Evolutionary conservation across 73 alveolate genomes (phyloP).

Genomic region (Symbiodinium pilosum): DNA sequence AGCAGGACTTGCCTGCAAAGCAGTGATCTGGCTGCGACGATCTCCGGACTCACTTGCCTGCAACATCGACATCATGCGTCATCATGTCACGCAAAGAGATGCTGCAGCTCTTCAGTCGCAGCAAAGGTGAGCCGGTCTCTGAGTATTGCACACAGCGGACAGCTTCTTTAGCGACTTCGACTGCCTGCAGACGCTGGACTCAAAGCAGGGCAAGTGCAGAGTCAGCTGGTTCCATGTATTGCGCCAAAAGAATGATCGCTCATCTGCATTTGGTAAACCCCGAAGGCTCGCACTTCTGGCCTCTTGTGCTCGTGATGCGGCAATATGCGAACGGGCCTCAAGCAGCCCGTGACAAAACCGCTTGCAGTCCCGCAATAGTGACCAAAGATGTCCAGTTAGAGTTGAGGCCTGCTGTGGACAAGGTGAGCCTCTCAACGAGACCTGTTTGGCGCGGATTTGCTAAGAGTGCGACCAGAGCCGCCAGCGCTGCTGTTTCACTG

Average conservation of each 20-base stretch:
- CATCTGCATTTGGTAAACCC: too few species aligned
- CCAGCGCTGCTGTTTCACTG: conserved; percentile 68
- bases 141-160: conserved; percentile 31
- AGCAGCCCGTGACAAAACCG: background rate
- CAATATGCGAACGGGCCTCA: conserved; percentile 42
- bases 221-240: background rate
- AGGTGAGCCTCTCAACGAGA: too few species aligned
- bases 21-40: conserved; percentile 62
- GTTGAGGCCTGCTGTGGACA: too few species aligned
- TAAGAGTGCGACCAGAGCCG: conserved; percentile 24
- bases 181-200: conserved; percentile 64
- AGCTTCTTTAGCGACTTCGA: conserved; percentile 73
- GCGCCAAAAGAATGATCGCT: background rate
- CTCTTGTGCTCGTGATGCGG: conserved; percentile 52
- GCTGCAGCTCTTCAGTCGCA: too few species aligned
- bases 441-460: too few species aligned
- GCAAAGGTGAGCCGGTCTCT: too few species aligned
- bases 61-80: background rate
- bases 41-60: conserved; percentile 67
- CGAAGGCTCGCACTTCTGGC: background rate
- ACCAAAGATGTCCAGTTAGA: too few species aligned
- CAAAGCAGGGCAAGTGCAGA: too few species aligned
- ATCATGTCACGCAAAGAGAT: too few species aligned
- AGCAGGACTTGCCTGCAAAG: conserved; percentile 12
- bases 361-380: too few species aligned